These are phyloP conservation scores for Termitomyces sp. DNA, from an alignment of 768 basidiomycete species.

Conservation along the genomic window DNA sequence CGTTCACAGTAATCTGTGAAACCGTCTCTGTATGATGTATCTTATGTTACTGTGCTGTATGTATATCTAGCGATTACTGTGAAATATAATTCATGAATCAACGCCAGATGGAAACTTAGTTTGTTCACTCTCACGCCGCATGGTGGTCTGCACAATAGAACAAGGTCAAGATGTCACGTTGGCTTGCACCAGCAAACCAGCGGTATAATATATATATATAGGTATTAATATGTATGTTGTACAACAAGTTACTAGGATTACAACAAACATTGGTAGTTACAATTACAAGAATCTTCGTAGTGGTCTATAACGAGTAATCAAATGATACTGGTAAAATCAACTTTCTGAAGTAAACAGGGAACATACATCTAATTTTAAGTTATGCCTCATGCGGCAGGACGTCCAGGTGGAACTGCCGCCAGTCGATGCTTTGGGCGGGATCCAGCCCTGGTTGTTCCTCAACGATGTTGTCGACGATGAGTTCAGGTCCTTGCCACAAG, in stretches of 20 bases:
- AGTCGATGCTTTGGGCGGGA: slow-evolving; percentile 40
- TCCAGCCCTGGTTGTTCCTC: slow-evolving; percentile 33
- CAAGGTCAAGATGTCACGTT: background rate
- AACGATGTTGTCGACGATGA: slow-evolving; percentile 20
- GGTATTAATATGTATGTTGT: background rate
- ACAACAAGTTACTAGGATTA: background rate
- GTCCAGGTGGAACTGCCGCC: slow-evolving; percentile 56
- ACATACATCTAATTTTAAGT: background rate
- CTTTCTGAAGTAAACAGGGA: background rate
- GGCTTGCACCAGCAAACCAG: background rate
- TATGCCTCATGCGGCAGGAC: slow-evolving; percentile 29
- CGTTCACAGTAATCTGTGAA: slow-evolving; percentile 8
- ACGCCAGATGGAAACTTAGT: background rate
- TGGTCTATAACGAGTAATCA: background rate
- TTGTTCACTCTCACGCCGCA: background rate
- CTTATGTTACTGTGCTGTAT: background rate
- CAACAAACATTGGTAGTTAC: background rate
- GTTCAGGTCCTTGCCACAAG: slow-evolving; percentile 16
- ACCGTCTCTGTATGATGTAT: background rate
- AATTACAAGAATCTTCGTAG: background rate
- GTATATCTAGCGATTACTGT: background rate
- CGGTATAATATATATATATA: background rate
- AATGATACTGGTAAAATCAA: background rate
- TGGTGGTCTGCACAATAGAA: background rate
- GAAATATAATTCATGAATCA: background rate